Conservation (phyloP, 306 rosid species). For the Glycine latifolia region DNA sequence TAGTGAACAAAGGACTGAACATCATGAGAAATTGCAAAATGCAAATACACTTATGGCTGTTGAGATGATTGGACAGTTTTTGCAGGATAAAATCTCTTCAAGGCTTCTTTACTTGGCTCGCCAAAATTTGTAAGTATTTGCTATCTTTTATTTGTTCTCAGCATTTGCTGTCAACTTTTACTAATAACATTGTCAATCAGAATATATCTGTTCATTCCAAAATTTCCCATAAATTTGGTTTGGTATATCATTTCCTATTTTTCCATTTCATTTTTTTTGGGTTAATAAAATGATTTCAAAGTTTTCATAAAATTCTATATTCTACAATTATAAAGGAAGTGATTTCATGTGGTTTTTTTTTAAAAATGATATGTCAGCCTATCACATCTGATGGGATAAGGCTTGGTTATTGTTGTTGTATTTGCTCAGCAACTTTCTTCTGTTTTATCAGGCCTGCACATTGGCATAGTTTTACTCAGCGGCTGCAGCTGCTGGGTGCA, state of each 20-base stretch:
- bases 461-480: slow-evolving; percentile 73
- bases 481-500: slow-evolving; percentile 67
- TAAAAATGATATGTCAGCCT: slow-evolving; percentile 11
- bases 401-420: slow-evolving; percentile 28
- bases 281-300: slow-evolving; percentile 29
- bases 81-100: slow-evolving; percentile 67
- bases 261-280: slow-evolving; percentile 8
- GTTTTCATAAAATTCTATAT: slow-evolving; percentile 16
- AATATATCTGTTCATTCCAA: slow-evolving; percentile 21
- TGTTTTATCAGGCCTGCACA: slow-evolving; percentile 73
- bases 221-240: slow-evolving; percentile 4
- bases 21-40: slow-evolving; percentile 62
- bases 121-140: slow-evolving; percentile 71
- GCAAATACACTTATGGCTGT: slow-evolving; percentile 73
- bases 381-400: slow-evolving; percentile 1
- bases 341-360: slow-evolving; percentile 26
- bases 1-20: slow-evolving; percentile 65
- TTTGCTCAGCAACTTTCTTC: slow-evolving; percentile 35
- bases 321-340: background rate
- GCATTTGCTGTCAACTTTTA: background rate
- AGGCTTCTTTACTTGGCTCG: slow-evolving; percentile 83
- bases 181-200: slow-evolving; percentile 4
- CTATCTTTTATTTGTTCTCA: slow-evolving; percentile 29
- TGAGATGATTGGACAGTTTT: slow-evolving; percentile 83
- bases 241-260: slow-evolving; percentile 26